Conservation (phyloP, 208 protist genomes). For the Borovskyia barvae region DNA sequence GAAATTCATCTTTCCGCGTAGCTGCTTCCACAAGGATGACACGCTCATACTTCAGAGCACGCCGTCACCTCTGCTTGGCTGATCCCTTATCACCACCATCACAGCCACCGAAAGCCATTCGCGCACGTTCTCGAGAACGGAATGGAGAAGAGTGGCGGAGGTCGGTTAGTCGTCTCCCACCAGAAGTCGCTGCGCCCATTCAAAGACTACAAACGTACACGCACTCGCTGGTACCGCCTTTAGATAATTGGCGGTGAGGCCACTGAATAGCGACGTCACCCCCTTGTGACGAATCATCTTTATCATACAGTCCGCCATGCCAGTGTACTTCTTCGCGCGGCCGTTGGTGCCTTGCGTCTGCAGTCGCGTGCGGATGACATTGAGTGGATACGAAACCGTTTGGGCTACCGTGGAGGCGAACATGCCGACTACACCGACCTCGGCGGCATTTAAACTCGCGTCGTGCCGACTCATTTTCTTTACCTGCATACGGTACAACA, state of each 20-base stretch:
- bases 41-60: no score
- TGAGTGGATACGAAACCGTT: constrained; percentile 89
- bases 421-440: constrained; percentile 78
- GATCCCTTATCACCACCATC: no score
- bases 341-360: constrained; percentile 90
- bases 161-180: constrained; percentile 56
- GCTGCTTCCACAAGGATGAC: no score
- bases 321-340: constrained; percentile 65
- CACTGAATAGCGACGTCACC: constrained; percentile 77
- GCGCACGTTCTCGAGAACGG: no score
- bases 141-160: not conserved
- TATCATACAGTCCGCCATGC: constrained; percentile 87
- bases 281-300: constrained; percentile 81
- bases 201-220: constrained; percentile 88
- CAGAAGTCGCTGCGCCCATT: constrained; percentile 62
- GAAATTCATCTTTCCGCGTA: no score
- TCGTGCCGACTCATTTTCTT: constrained; percentile 64
- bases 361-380: constrained; percentile 86
- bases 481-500: constrained; percentile 78
- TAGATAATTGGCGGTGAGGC: constrained; percentile 87
- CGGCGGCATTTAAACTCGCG: constrained; percentile 52
- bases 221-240: constrained; percentile 87
- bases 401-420: constrained; percentile 80
- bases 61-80: no score
- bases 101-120: no score